Evolutionary conservation across 495 filamentous ascomycete genomes (phyloP).

Genomic region (Parathielavia appendiculata): DNA sequence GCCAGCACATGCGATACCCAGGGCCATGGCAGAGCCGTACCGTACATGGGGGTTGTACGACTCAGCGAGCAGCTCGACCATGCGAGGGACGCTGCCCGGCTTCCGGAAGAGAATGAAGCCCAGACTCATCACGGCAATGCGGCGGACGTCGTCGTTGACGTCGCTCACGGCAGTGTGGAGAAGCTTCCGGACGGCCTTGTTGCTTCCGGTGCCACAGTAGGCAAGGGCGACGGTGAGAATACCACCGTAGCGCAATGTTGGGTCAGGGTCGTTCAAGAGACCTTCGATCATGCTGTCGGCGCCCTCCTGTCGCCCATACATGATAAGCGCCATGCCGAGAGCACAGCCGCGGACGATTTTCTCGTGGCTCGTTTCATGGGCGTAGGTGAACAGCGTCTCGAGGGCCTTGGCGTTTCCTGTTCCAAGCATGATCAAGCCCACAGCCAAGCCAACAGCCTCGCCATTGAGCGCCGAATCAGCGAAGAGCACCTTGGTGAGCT

Average conservation of each 20-base stretch:
- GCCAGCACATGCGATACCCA: constrained; percentile 96
- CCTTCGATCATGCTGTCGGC: constrained; percentile 93
- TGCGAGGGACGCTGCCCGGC: constrained; percentile 91
- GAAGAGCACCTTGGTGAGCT: constrained; percentile 79
- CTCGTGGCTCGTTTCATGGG: constrained; percentile 96
- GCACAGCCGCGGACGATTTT: constrained; percentile 96
- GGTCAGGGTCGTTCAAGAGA: constrained; percentile 88
- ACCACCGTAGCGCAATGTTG: constrained; percentile 90
- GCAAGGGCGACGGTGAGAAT: constrained; percentile 98
- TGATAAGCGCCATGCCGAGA: constrained; percentile 96
- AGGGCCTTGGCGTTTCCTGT: constrained; percentile 87
- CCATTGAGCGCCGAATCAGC: constrained; percentile 92
- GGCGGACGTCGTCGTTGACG: constrained; percentile 94
- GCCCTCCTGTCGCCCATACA: constrained; percentile 92
- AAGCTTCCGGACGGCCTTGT: constrained; percentile 97
- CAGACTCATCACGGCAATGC: constrained; percentile 95
- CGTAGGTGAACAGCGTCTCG: constrained; percentile 94
- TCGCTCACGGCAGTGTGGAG: constrained; percentile 96
- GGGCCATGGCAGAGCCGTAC: constrained; percentile 96
- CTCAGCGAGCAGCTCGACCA: constrained; percentile 98
- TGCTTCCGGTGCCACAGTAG: constrained; percentile 95
- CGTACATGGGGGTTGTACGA: constrained; percentile 99
- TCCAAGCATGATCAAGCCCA: constrained; percentile 96
- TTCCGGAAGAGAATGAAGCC: constrained; percentile 99
- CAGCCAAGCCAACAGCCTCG: constrained; percentile 89